Conservation (phyloP, 805 yeast genomes). For the Barnettozyma vustinii region DNA sequence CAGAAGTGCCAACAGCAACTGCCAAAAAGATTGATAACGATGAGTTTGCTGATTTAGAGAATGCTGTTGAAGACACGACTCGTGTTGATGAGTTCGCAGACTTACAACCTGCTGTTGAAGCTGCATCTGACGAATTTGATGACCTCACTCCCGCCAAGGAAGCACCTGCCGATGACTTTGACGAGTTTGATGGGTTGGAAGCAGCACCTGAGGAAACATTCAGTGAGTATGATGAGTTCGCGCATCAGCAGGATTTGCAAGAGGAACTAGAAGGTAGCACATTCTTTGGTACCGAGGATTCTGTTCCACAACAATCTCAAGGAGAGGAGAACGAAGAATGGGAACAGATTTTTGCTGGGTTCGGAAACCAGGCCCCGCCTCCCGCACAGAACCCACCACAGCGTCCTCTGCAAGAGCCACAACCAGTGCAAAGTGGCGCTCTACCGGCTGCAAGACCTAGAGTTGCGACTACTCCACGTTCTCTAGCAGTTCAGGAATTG, state of each 20-base stretch:
- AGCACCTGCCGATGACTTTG: slow-evolving; percentile 27
- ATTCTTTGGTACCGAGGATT: slow-evolving; percentile 22
- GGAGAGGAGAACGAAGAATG: slow-evolving; percentile 61
- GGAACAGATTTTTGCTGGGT: slow-evolving; percentile 91
- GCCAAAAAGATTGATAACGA: not conserved
- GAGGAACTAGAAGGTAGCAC: slow-evolving; percentile 21
- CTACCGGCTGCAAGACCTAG: slow-evolving; percentile 20
- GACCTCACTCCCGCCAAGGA: slow-evolving; percentile 28
- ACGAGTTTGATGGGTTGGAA: slow-evolving; percentile 40
- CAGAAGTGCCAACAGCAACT: slow-evolving; percentile 7
- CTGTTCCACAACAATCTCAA: slow-evolving; percentile 5
- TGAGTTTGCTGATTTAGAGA: slow-evolving; percentile 1
- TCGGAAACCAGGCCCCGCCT: slow-evolving; percentile 48
- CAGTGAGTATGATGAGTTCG: slow-evolving; percentile 21
- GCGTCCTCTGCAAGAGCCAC: slow-evolving; percentile 6
- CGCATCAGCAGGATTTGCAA: slow-evolving; percentile 15
- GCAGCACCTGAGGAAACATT: slow-evolving; percentile 32
- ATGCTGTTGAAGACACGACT: not conserved
- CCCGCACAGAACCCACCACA: slow-evolving; percentile 6
- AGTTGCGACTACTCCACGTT: slow-evolving; percentile 41
- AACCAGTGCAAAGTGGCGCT: slow-evolving; percentile 1
- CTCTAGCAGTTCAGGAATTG: slow-evolving; percentile 66
- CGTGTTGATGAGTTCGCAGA: slow-evolving; percentile 4
- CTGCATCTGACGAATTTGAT: slow-evolving; percentile 29
- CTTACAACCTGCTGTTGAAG: slow-evolving; percentile 6